These are phyloP conservation scores for Leptographium galeiforme DNA, from an alignment of 2,329 filamentous ascomycete genomes.

Conservation along the genomic window DNA sequence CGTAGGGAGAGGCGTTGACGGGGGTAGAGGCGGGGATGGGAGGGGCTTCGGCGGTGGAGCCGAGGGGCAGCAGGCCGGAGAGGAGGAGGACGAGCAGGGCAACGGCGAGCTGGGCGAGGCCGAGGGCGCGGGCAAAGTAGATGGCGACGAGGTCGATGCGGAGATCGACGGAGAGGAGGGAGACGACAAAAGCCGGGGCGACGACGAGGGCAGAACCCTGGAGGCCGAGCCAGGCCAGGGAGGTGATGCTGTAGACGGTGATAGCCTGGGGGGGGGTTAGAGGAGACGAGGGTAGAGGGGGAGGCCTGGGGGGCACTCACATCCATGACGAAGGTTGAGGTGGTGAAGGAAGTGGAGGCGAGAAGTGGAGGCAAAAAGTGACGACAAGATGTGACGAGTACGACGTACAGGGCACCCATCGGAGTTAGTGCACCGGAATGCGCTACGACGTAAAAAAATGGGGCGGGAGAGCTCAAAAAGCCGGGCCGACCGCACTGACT, in stretches of 20 bases:
- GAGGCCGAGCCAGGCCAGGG: constrained; percentile 34
- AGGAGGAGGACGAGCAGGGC: constrained; percentile 52
- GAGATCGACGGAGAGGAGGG: constrained; percentile 24
- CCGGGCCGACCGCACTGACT: too few relatives aligned
- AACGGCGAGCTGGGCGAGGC: constrained; percentile 52
- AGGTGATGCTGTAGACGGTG: constrained; percentile 36
- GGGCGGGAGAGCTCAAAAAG: too few relatives aligned
- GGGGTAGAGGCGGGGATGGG: constrained; percentile 24
- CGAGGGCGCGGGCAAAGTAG: constrained; percentile 62
- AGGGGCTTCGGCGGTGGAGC: constrained; percentile 26
- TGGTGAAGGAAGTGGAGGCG: not conserved
- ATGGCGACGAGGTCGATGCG: constrained; percentile 42
- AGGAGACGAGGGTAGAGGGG: not conserved
- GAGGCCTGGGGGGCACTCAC: not conserved
- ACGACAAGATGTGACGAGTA: too few relatives aligned
- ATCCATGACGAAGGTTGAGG: not conserved
- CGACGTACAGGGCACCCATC: too few relatives aligned
- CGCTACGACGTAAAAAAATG: too few relatives aligned
- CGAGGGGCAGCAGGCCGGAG: constrained; percentile 56
- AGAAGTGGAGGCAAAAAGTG: not conserved
- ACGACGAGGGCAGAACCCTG: constrained; percentile 35
- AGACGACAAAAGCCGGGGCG: constrained; percentile 33
- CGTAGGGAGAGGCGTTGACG: constrained; percentile 44
- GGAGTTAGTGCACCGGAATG: too few relatives aligned
- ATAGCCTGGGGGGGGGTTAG: constrained; percentile 24